A percentile compares a stretch with the other conserved stretches of the same genome.
These are phyloP conservation scores for Xylariaceae sp. DNA, from an alignment of 2,329 filamentous ascomycete species.

Conservation along the genomic window DNA sequence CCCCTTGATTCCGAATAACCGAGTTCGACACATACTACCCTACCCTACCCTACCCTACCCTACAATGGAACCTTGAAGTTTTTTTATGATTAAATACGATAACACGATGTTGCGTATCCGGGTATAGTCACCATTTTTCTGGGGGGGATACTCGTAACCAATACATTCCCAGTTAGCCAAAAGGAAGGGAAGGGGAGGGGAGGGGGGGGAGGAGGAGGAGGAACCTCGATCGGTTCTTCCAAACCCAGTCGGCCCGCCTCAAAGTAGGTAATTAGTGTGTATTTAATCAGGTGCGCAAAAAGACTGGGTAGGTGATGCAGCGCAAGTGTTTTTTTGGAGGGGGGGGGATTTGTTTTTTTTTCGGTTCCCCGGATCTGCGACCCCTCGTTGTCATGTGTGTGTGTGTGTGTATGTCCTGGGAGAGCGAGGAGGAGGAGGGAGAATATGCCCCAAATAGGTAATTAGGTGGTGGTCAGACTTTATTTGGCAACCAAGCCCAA, in stretches of 20 bases:
- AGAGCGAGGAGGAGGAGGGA: too few relatives aligned
- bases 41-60: too few relatives aligned
- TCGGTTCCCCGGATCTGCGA: neutral
- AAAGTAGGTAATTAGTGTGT: neutral
- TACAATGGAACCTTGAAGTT: too few relatives aligned
- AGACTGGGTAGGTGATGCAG: neutral
- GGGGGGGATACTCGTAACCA: too few relatives aligned
- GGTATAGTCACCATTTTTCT: too few relatives aligned
- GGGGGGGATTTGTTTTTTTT: neutral
- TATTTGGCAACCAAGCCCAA: neutral
- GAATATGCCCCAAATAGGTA: neutral
- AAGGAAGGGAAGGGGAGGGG: too few relatives aligned
- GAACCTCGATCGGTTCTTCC: neutral
- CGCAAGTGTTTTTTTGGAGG: neutral
- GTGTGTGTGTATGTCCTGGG: neutral
- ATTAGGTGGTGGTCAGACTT: conserved; percentile 13
- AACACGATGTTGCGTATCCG: too few relatives aligned
- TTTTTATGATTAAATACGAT: too few relatives aligned
- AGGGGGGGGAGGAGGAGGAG: too few relatives aligned
- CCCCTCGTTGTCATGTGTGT: conserved; percentile 8
- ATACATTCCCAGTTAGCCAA: too few relatives aligned
- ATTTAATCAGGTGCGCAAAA: neutral
- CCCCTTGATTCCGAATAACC: too few relatives aligned
- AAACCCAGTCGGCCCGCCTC: neutral
- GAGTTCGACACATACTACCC: too few relatives aligned